These are phyloP conservation scores for Mytilinidion resinicola DNA, from an alignment of 495 filamentous ascomycete species.

Conservation along the genomic window DNA sequence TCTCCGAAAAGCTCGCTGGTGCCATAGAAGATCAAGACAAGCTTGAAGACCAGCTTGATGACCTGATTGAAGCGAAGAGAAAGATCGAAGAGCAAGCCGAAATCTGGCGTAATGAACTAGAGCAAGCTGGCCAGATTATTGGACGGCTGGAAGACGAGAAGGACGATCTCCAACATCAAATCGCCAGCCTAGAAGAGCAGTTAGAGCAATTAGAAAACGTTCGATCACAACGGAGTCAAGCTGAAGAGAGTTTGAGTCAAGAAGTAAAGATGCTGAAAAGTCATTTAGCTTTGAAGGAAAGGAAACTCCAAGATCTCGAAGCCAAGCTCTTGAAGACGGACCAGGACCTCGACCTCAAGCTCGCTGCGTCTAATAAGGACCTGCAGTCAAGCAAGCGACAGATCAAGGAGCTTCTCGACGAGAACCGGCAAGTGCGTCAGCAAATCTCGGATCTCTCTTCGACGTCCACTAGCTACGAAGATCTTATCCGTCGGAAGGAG, in stretches of 20 bases:
- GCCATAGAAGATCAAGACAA: slow-evolving; percentile 94
- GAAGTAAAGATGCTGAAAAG: slow-evolving; percentile 91
- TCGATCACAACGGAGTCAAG: slow-evolving; percentile 61
- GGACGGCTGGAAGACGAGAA: slow-evolving; percentile 78
- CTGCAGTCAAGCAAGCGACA: slow-evolving; percentile 63
- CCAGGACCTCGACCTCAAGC: slow-evolving; percentile 83
- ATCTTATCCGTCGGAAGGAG: slow-evolving; percentile 85
- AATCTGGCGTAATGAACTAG: slow-evolving; percentile 69
- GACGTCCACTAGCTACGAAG: slow-evolving; percentile 91
- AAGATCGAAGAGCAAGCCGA: slow-evolving; percentile 80
- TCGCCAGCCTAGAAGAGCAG: slow-evolving; percentile 60
- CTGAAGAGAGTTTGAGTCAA: slow-evolving; percentile 65
- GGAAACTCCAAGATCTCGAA: slow-evolving; percentile 84
- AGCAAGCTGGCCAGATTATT: slow-evolving; percentile 87
- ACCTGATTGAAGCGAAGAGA: slow-evolving; percentile 82
- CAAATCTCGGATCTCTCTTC: slow-evolving; percentile 82
- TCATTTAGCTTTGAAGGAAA: slow-evolving; percentile 80
- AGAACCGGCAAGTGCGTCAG: slow-evolving; percentile 78
- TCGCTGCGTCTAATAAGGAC: slow-evolving; percentile 75
- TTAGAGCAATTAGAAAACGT: slow-evolving; percentile 59
- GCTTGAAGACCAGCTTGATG: slow-evolving; percentile 88
- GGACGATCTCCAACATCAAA: slow-evolving; percentile 57
- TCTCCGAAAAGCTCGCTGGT: slow-evolving; percentile 84
- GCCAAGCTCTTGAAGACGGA: slow-evolving; percentile 76
- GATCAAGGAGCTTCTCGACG: slow-evolving; percentile 66